Percentiles rank a stretch among this genome's conserved stretches.
Conservation (phyloP, 2,329 filamentous ascomycete species). For the Fusarium chlamydosporum region DNA sequence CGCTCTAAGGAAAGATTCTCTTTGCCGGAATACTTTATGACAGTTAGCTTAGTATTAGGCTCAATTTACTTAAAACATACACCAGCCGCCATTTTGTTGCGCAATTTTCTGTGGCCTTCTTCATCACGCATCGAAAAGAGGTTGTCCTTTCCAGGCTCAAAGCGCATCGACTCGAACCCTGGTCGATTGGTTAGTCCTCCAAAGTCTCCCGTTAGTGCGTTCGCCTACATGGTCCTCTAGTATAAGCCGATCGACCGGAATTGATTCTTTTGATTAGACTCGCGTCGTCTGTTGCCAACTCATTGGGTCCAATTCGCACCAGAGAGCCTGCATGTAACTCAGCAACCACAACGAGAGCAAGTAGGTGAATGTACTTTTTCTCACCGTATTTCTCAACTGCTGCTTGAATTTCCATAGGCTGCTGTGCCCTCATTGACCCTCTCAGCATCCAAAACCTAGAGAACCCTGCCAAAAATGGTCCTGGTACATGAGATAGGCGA, state of each 20-base stretch:
- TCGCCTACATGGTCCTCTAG: constrained; percentile 61
- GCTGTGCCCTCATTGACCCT: constrained; percentile 46
- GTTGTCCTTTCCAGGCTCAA: constrained; percentile 66
- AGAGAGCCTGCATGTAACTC: not conserved
- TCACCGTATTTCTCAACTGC: constrained; percentile 29
- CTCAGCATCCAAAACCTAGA: constrained; percentile 54
- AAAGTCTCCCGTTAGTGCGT: fast-evolving
- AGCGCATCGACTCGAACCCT: constrained; percentile 59
- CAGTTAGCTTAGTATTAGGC: not conserved
- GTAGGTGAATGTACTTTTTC: fast-evolving
- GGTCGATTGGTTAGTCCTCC: fast-evolving
- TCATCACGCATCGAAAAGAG: constrained; percentile 67
- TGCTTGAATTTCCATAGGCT: constrained; percentile 46
- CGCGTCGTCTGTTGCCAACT: constrained; percentile 6
- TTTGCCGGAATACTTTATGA: constrained; percentile 65
- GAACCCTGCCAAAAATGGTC: constrained; percentile 53
- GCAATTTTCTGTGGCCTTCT: constrained; percentile 60
- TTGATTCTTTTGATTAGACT: constrained; percentile 55
- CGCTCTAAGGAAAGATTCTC: constrained; percentile 66
- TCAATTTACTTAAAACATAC: constrained; percentile 52
- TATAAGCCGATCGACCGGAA: constrained; percentile 64
- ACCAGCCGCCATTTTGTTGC: constrained; percentile 66
- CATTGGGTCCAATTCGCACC: constrained; percentile 25
- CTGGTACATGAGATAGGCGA: constrained; percentile 55
- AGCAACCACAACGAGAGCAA: not conserved